Percentiles rank a stretch among this genome's conserved stretches.
phyloP scores from a whole-genome alignment of 306 rosid genomes.

The Castanopsis chinensis region DNA sequence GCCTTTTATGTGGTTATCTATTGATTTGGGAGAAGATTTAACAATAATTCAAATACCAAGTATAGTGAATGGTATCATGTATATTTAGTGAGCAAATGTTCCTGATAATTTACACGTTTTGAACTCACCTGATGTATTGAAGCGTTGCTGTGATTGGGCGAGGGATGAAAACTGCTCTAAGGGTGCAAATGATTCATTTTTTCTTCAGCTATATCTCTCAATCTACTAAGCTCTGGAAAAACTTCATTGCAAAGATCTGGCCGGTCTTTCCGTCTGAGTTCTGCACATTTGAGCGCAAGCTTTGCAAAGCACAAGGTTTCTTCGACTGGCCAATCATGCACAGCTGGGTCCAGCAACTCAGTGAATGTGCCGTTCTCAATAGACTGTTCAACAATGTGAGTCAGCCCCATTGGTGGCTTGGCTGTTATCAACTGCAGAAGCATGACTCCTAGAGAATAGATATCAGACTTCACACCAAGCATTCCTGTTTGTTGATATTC shows the following conservation, averaged over 20 bases:
- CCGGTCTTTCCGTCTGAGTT: slow-evolving; percentile 87
- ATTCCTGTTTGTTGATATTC: no score
- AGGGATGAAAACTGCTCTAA: slow-evolving; percentile 12
- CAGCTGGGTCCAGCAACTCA: slow-evolving; percentile 61
- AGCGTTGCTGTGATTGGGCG: slow-evolving; percentile 23
- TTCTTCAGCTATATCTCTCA: slow-evolving; percentile 61
- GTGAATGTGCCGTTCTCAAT: slow-evolving; percentile 49
- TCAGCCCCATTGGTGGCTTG: slow-evolving; percentile 76
- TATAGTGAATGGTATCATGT: neutral
- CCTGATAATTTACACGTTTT: neutral
- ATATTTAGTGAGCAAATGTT: neutral
- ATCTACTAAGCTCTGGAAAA: slow-evolving; percentile 54
- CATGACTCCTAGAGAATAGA: slow-evolving; percentile 84
- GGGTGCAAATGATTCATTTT: slow-evolving; percentile 20
- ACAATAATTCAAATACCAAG: neutral
- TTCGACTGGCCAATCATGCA: slow-evolving; percentile 68
- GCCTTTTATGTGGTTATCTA: neutral
- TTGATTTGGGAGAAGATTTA: neutral
- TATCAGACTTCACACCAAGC: slow-evolving; percentile 80
- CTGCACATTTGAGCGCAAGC: slow-evolving; percentile 62
- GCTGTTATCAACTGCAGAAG: slow-evolving; percentile 73
- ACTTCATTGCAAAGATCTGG: slow-evolving; percentile 65
- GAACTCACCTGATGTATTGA: slow-evolving; percentile 50
- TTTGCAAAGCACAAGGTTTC: slow-evolving; percentile 54
- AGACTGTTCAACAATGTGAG: slow-evolving; percentile 46